These are phyloP conservation scores for Bruguiera hainesii DNA, from an alignment of 441 rosid species.

Conservation along the genomic window DNA sequence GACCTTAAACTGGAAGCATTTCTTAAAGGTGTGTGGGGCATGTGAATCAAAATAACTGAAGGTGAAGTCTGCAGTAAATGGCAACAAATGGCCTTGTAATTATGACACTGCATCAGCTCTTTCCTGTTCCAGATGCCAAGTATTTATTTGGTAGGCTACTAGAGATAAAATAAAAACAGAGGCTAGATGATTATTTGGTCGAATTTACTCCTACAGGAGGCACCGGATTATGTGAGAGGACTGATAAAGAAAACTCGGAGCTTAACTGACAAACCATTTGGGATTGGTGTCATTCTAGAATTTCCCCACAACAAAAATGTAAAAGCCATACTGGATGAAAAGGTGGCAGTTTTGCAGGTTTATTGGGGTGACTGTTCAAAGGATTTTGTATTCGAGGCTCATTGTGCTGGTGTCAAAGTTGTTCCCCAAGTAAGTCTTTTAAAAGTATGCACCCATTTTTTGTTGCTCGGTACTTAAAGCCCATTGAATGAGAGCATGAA, in stretches of 20 bases:
- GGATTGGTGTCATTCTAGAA: conserved; percentile 69
- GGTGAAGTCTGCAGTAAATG: too few relatives aligned
- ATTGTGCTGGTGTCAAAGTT: conserved; percentile 62
- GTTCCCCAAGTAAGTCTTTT: conserved; percentile 65
- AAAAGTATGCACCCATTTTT: not conserved
- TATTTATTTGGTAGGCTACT: not conserved
- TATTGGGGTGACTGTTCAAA: conserved; percentile 76
- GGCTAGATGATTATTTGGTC: conserved; percentile 5
- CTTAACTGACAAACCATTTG: conserved; percentile 75
- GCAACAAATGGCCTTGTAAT: too few relatives aligned
- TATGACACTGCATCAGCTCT: too few relatives aligned
- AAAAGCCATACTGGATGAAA: conserved; percentile 48
- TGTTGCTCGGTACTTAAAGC: conserved; percentile 1
- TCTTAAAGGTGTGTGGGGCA: too few relatives aligned
- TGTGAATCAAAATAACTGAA: too few relatives aligned
- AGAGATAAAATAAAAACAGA: not conserved
- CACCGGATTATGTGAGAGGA: conserved; percentile 60
- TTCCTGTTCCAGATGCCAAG: too few relatives aligned
- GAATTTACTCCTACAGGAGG: conserved; percentile 41
- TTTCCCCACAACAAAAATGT: conserved; percentile 71
- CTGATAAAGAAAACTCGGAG: conserved; percentile 63
- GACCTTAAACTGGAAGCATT: too few relatives aligned
- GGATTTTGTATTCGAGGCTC: conserved; percentile 66
- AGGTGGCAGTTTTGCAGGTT: conserved; percentile 67
- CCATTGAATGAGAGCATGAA: not conserved